Evolutionary conservation across 768 basidiomycete genomes (phyloP).

Genomic region (Psilocybe cubensis): DNA sequence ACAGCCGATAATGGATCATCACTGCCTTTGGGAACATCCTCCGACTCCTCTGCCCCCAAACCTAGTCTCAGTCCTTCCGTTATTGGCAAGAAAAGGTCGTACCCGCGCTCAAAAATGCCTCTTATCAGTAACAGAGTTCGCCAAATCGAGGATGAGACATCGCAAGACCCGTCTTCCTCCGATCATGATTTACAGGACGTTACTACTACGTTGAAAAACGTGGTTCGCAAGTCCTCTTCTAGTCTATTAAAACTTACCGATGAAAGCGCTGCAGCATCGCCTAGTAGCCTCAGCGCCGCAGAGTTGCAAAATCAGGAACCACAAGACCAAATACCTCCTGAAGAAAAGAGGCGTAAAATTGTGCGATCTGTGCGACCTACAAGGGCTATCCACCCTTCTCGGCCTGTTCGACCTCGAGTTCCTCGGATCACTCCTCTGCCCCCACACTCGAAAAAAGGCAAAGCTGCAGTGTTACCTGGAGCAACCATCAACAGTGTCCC

Average conservation of each 20-base stretch:
- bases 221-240: neutral
- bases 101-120: conserved; percentile 25
- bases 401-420: conserved; percentile 15
- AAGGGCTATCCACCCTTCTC: conserved; percentile 5
- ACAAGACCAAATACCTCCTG: conserved; percentile 25
- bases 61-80: conserved; percentile 35
- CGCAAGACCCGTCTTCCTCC: conserved; percentile 18
- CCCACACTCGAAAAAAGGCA: conserved; percentile 6
- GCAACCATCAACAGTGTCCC: conserved; percentile 1
- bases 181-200: conserved; percentile 5
- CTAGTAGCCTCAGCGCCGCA: conserved; percentile 1
- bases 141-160: conserved; percentile 21
- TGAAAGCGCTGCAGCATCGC: conserved; percentile 10
- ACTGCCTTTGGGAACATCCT: conserved; percentile 40
- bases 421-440: conserved; percentile 14
- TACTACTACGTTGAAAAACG: conserved; percentile 4
- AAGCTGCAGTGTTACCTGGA: neutral
- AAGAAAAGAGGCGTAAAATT: conserved; percentile 38
- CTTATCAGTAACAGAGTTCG: conserved; percentile 22
- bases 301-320: conserved; percentile 16
- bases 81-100: conserved; percentile 46
- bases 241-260: neutral
- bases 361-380: conserved; percentile 17
- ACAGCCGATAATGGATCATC: conserved; percentile 41
- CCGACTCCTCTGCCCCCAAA: conserved; percentile 44